Evolutionary conservation across 257 asterid species (phyloP).

Genomic region (Nicotiana sylvestris): DNA sequence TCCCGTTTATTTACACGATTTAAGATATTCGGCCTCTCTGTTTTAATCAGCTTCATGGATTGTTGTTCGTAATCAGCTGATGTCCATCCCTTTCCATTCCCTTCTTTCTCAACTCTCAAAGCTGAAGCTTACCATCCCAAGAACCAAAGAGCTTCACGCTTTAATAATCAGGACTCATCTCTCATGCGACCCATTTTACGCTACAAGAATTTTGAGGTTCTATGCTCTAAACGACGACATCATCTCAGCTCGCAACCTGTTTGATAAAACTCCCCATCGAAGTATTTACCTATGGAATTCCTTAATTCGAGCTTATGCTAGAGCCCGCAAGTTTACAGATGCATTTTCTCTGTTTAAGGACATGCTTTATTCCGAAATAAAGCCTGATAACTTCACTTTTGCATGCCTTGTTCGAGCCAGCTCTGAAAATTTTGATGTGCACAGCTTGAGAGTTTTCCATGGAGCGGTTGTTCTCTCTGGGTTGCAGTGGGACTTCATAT

Average conservation of each 20-base stretch:
- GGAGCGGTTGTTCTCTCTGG: constrained; percentile 51
- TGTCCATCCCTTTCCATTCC: constrained; percentile 33
- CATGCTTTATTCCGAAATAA: constrained; percentile 42
- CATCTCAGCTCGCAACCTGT: constrained; percentile 59
- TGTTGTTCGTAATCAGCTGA: constrained; percentile 8
- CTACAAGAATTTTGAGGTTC: constrained; percentile 53
- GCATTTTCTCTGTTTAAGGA: constrained; percentile 51
- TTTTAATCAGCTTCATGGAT: not conserved
- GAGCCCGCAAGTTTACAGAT: constrained; percentile 30
- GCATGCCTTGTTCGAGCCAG: constrained; percentile 69
- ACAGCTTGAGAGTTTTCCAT: constrained; percentile 45
- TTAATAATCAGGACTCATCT: constrained; percentile 37
- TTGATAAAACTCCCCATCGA: constrained; percentile 57
- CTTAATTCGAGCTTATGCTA: constrained; percentile 76
- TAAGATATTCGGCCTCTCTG: not conserved
- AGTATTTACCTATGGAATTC: constrained; percentile 78
- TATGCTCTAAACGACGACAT: constrained; percentile 60
- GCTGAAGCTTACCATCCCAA: constrained; percentile 38
- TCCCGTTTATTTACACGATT: too few relatives aligned
- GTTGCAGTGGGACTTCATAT: constrained; percentile 51
- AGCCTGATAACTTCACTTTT: constrained; percentile 68
- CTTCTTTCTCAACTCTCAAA: constrained; percentile 46
- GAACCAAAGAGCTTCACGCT: constrained; percentile 53
- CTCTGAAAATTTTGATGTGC: constrained; percentile 35
- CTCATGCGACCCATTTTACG: constrained; percentile 59